Evolutionary conservation across 257 asterid species (phyloP), one percentile per base, ranked within the genome.

Genomic region (Phtheirospermum japonicum): DNA sequence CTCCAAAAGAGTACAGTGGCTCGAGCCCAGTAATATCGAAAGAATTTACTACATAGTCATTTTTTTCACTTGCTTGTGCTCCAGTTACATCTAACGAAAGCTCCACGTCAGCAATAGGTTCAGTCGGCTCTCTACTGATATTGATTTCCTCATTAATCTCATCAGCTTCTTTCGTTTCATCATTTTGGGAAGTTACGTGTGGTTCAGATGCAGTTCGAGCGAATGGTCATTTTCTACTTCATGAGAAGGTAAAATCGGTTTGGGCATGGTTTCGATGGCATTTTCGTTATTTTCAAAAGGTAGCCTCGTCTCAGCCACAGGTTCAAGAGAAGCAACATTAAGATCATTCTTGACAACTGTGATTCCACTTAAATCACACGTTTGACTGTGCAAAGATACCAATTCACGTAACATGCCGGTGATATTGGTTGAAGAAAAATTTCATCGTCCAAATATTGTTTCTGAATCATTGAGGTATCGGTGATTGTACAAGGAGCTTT

Each of bases 401-500:
- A 92, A 76, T 68, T 75, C 87, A 43, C 34, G 54, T 13, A 95
- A 83, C 73, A 81, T 61, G 43, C 89, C 99, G 30, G 80, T 75
- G 64, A 71, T 64, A 79, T 36, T 48, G 94, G 77, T 69, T 76
- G 84, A 53, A 69, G 72, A 69, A 87, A 87, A 59, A 75, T 65
- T 60, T 79, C 85, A 64, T 89, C 95, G 57, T 79, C 95, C 79
- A 81, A 63, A 59, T 73, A 67, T 65, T 81, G 86, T 52, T 77
- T 85, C 81, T 68, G 79, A 62, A 89, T 85, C 76, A 72, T 68
- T 10, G 92, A 73, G 60, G 86, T 87, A 66, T 89, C 97, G 70
- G 84, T 72, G 58, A 58, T 83, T 2, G 95, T 81, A 57, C 97
- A 89, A 50, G 97, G 95, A 69, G 97, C 97, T 77, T 87, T 89